Evolutionary conservation across 2,329 filamentous ascomycete species (phyloP), one percentile per base, ranked within the genome.

Genomic region (Diatrype stigma): DNA sequence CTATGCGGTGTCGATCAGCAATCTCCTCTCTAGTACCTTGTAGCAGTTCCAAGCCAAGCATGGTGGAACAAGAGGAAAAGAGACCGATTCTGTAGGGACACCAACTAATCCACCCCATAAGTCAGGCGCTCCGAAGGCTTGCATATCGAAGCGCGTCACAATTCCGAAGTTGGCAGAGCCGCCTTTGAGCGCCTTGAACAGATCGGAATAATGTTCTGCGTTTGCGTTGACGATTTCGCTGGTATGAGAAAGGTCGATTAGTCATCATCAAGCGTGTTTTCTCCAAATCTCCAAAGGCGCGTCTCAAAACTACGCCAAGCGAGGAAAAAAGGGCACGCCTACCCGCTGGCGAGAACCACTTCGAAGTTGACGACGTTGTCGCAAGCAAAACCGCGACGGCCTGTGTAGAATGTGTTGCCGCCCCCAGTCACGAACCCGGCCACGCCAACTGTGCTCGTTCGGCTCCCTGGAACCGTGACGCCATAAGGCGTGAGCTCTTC

Each of bases 91-190:
- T n/a, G n/a, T n/a, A n/a, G n/a, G 10, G 26, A 6, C 10, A 30
- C 26, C 10, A 4, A 50, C 38, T 3, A 53, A 19, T 14, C 58
- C 58, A 28, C 58, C 56, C 58, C 56, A 60, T n/a, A 60, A 44
- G 2, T 49, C 12, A 22, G 48, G 44, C 7, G 51, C 35, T 16
- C 52, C 48, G 19, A 60, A 49, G 17, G 50, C 55, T 37, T 56
- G 42, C 54, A 60, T 51, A 38, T 68, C 65, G 53, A 68, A 59
- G 17, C 57, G 55, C 3, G 71, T 65, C 12, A 67, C 60, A 51
- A 70, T 60, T 46, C 72, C 73, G 38, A 74, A 74, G 57, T 77
- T 78, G 53, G 67, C 71, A 14, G 66, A 65, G 38, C 75, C 75
- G 12, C 74, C 75, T 49, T 72, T 71, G 3, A 77, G 63, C 0